These are phyloP conservation scores for Trichophaea hybrida DNA, from an alignment of 2,329 filamentous ascomycete species.

Conservation along the genomic window DNA sequence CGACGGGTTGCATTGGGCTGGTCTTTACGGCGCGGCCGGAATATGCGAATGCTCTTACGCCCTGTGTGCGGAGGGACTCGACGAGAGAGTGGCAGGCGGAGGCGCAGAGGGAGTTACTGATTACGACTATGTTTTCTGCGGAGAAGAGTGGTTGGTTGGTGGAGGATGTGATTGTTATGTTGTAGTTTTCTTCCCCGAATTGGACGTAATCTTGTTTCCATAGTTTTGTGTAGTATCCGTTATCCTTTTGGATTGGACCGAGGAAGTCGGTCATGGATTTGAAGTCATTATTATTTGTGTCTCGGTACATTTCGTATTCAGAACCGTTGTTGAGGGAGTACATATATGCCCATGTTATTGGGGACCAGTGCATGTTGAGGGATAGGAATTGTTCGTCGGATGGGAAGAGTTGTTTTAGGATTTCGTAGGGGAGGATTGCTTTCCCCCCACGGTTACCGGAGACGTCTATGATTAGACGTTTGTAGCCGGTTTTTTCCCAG, in stretches of 20 bases:
- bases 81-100: slow-evolving; percentile 46
- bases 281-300: slow-evolving; percentile 8
- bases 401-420: slow-evolving; percentile 35
- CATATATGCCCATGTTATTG: slow-evolving; percentile 13
- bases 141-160: slow-evolving; percentile 28
- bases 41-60: slow-evolving; percentile 42
- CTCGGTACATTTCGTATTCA: slow-evolving; percentile 2
- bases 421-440: slow-evolving; percentile 35
- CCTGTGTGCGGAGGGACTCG: slow-evolving; percentile 39
- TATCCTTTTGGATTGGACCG: slow-evolving; percentile 6
- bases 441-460: slow-evolving; percentile 45
- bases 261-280: slow-evolving; percentile 7
- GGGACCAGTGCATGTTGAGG: slow-evolving; percentile 13
- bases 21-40: slow-evolving; percentile 42
- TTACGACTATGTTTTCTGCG: slow-evolving; percentile 32
- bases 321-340: neutral
- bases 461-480: slow-evolving; percentile 49
- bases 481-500: slow-evolving; percentile 38
- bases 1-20: slow-evolving; percentile 45
- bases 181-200: slow-evolving; percentile 6
- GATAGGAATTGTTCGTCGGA: slow-evolving; percentile 6
- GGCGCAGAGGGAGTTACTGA: slow-evolving; percentile 33
- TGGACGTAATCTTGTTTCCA: slow-evolving; percentile 14
- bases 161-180: slow-evolving; percentile 6
- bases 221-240: slow-evolving; percentile 3